These are phyloP conservation scores for Sideroxylon spinosum DNA, from an alignment of 179 eudicot species.

Conservation along the genomic window DNA sequence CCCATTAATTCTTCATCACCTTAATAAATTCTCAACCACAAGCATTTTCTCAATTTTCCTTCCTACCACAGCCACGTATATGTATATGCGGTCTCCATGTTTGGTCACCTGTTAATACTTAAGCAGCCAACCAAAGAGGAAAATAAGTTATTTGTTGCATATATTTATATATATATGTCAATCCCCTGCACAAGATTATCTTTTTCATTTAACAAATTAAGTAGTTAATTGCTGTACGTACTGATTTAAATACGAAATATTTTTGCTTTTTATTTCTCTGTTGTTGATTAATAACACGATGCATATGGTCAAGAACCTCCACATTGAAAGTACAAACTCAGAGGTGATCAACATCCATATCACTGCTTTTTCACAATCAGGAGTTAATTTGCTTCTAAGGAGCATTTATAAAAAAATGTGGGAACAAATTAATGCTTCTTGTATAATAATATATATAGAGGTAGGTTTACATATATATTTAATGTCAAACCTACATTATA, in stretches of 20 bases:
- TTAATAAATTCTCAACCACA: not conserved
- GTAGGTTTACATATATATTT: not conserved
- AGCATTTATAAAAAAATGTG: not conserved
- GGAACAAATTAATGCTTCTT: not conserved
- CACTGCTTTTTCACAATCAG: not conserved
- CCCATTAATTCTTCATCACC: not conserved
- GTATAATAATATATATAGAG: not conserved
- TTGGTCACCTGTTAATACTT: constrained; percentile 21
- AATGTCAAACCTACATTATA: too few species aligned
- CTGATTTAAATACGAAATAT: too few species aligned
- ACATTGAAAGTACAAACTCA: not conserved
- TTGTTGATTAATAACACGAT: too few species aligned
- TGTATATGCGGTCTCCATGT: not conserved
- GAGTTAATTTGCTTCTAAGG: not conserved
- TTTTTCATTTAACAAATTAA: not conserved
- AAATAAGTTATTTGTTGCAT: too few species aligned
- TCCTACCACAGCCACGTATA: not conserved
- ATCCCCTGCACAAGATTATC: not conserved
- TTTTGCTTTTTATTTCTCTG: too few species aligned
- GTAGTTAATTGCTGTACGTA: too few species aligned
- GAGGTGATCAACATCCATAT: not conserved
- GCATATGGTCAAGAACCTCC: too few species aligned
- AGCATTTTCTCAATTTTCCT: not conserved
- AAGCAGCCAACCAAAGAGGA: not conserved
- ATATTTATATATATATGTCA: not conserved